Base-by-base conservation (phyloP, 2,329 filamentous ascomycete genomes). In the Trichoderma sp. region DNA sequence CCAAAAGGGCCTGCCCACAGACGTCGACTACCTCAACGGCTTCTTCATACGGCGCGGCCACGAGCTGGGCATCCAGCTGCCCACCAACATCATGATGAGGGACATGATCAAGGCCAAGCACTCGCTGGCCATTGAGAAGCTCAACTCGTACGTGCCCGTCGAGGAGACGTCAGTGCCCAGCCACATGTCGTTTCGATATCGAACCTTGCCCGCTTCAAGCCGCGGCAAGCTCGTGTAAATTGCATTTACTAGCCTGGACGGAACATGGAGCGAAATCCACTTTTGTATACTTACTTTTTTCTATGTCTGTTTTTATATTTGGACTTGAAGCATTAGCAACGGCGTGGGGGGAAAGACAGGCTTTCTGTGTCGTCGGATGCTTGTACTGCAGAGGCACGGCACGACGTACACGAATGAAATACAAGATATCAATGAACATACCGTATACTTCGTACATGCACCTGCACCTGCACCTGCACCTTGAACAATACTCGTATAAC, bases 1-100 rank as follows among this genome's bases (percentile, higher is more conserved):
- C 14, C 85, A 90, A 12, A 82, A 84, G 1, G 93, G 93, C 1
- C 85, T 85, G 76, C 84, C 87, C 75, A 95, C 94, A 0, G 95
- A 98, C 80, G 90, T 98, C 56, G 91, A 95, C 63, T 97, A 93
- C 80, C 89, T 96, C 79, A 98, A 97, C 82, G 96, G 95, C 0
- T 99, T 96, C 85, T 93, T 99, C 76, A 88, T 97, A 38, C 88
- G 87, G 68, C 89, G 93, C 56, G 97, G 93, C 0, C 88, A 90
- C 79, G 90, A 94, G 81, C 80, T 95, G 76, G 94, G 94, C 1
- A 86, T 98, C n/a, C 86, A 90, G 68, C 92, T 92, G 80, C 90
- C 91, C 12, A 87, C 92, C 77, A 97, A 97, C 81, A 91, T 92
- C 79, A 89, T 94, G 87, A 86, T 97, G 59, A 86, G 93, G 82